Evolutionary conservation across 805 yeast genomes (phyloP).

Genomic region (Helenozyma baotianmanensis): DNA sequence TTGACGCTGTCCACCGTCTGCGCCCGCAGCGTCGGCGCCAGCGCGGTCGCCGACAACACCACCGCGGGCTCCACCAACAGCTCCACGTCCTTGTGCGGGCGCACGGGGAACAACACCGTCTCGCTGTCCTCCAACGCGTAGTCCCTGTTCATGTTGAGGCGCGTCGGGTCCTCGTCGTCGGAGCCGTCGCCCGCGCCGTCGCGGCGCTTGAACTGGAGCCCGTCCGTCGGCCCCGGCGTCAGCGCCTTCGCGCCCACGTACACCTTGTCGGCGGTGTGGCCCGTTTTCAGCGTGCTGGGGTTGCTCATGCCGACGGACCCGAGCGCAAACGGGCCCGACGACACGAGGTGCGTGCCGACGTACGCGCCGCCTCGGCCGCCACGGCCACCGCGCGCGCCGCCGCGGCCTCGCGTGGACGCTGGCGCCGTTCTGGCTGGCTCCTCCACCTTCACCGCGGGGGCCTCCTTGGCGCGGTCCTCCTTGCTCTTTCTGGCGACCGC

Average conservation of each 20-base stretch:
- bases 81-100: slow-evolving; percentile 52
- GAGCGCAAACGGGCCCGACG: slow-evolving; percentile 70
- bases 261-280: slow-evolving; percentile 26
- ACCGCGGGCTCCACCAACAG: slow-evolving; percentile 4
- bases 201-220: slow-evolving; percentile 28
- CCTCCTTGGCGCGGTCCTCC: slow-evolving; percentile 77
- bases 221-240: slow-evolving; percentile 39
- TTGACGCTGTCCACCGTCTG: slow-evolving; percentile 20
- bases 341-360: slow-evolving; percentile 58
- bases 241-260: slow-evolving; percentile 41
- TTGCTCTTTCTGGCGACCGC: slow-evolving; percentile 78
- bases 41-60: slow-evolving; percentile 25
- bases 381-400: slow-evolving; percentile 29
- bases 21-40: slow-evolving; percentile 7
- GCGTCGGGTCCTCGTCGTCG: slow-evolving; percentile 40
- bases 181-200: slow-evolving; percentile 23
- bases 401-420: slow-evolving; percentile 19
- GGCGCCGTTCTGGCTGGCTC: slow-evolving; percentile 12
- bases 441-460: slow-evolving; percentile 48
- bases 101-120: slow-evolving; percentile 61
- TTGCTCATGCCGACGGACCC: slow-evolving; percentile 50
- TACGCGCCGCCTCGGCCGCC: slow-evolving; percentile 36
- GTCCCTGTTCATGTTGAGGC: slow-evolving; percentile 62
- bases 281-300: slow-evolving; percentile 21
- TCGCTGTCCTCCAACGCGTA: slow-evolving; percentile 50